phyloP scores from a whole-genome alignment of 352 stramenopile genomes.

The Globisporangium solare region DNA sequence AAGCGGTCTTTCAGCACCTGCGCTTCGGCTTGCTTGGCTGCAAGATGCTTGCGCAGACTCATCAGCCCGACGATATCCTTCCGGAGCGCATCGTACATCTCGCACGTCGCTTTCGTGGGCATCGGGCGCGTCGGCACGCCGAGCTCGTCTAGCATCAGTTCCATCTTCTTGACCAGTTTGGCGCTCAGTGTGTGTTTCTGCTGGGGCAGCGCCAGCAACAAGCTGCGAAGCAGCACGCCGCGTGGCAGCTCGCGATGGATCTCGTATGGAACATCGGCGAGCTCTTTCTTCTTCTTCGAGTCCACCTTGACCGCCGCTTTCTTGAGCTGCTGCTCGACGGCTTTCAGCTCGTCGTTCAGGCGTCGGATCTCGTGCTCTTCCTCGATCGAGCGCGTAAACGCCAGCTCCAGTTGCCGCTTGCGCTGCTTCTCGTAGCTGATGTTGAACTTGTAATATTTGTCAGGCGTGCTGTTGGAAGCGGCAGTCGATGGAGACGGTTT shows the following conservation, averaged over 20 bases:
- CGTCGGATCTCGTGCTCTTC: conserved; percentile 62
- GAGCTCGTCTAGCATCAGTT: conserved; percentile 63
- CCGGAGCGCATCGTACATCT: conserved; percentile 53
- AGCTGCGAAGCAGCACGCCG: conserved; percentile 56
- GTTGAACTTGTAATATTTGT: conserved; percentile 50
- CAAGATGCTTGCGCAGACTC: conserved; percentile 52
- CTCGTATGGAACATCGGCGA: conserved; percentile 54
- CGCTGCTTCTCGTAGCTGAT: conserved; percentile 67
- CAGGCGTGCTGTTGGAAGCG: conserved; percentile 7
- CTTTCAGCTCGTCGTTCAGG: conserved; percentile 50
- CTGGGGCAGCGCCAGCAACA: conserved; percentile 42
- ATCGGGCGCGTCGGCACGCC: conserved; percentile 60
- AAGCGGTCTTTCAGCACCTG: conserved; percentile 48
- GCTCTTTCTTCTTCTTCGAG: conserved; percentile 70
- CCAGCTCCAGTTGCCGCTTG: conserved; percentile 59
- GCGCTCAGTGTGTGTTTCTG: conserved; percentile 46
- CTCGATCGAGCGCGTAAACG: conserved; percentile 55
- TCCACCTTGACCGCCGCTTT: conserved; percentile 56
- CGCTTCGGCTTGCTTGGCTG: conserved; percentile 50
- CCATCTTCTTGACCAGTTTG: conserved; percentile 67
- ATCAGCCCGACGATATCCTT: conserved; percentile 56
- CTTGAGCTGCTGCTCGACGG: conserved; percentile 65
- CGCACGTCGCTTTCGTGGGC: conserved; percentile 59
- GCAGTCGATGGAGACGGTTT: background rate
- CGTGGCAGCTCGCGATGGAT: conserved; percentile 44